Base-by-base conservation (phyloP, 345 rosid species). In the Rhodomyrtus tomentosa region DNA sequence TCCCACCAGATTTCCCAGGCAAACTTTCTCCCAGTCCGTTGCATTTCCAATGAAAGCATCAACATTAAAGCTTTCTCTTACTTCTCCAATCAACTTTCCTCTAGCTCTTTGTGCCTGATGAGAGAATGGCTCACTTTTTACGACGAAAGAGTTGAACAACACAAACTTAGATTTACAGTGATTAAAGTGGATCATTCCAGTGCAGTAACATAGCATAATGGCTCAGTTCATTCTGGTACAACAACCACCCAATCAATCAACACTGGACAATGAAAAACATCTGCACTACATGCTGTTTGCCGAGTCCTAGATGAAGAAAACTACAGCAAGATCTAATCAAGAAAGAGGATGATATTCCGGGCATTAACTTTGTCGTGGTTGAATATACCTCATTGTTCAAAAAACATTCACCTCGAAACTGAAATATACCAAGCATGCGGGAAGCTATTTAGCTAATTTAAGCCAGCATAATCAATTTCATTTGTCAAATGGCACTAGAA, bases 1-100 rank as follows among this genome's bases (percentile, higher is more conserved):
- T 42, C 99, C 99, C 21, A 93, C 98, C 4, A 95, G 95, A 91
- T 96, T 96, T 85, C 98, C 99, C 90, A 95, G 22, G 88, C 98
- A 93, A 12, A 93, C 94, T 90, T 86, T 95, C 90, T 96, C 99
- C 98, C 98, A 95, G 38, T 96, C 99, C 0, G 93, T 96, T 58
- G 92, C 98, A 83, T 93, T 94, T 82, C 96, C 99, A 13, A 96
- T 85, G 88, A 95, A 95, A 36, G 96, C 99, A 85, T 96, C 98
- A 0, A 95, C 96, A 0, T 85, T 91, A 85, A 96, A 94, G 84
- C 93, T 90, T 81, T 93, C 91, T 85, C 92, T 87, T 48, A 96
- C 98, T 91, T 96, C 98, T 29, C 86, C 88, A 27, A 96, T 93
- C 82, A 96, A 85, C 87, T 90, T 93, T 52, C 94, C 92, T 56